Evolutionary conservation across 768 basidiomycete genomes (phyloP).

Genomic region (Boletus rufocinnamomeus): DNA sequence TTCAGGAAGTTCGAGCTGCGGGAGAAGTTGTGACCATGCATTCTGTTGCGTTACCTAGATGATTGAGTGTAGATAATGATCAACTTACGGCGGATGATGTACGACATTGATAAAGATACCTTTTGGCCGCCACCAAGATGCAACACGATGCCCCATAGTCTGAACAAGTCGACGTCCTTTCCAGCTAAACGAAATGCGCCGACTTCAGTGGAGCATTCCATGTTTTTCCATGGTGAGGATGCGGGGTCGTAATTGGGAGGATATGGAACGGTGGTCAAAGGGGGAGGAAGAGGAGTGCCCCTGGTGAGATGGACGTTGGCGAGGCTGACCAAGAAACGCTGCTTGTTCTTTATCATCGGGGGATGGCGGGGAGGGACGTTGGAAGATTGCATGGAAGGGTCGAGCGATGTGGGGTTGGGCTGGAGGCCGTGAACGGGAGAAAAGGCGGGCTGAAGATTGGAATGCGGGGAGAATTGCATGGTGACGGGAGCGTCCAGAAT

Average conservation of each 20-base stretch:
- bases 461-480: conserved; percentile 48
- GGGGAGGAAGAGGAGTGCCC: conserved; percentile 71
- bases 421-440: conserved; percentile 38
- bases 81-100: conserved; percentile 18
- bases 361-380: conserved; percentile 41
- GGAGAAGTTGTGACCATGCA: conserved; percentile 55
- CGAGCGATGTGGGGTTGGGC: conserved; percentile 43
- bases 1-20: conserved; percentile 63
- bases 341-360: conserved; percentile 51
- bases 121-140: conserved; percentile 61
- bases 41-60: conserved; percentile 52
- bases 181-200: conserved; percentile 71
- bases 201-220: conserved; percentile 61
- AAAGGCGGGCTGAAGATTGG: conserved; percentile 49
- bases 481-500: conserved; percentile 40
- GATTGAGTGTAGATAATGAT: conserved; percentile 5
- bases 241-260: conserved; percentile 61
- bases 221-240: conserved; percentile 61
- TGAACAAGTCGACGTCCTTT: conserved; percentile 76
- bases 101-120: conserved; percentile 44
- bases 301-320: conserved; percentile 59
- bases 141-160: conserved; percentile 63
- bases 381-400: conserved; percentile 44
- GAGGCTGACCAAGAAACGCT: conserved; percentile 63
- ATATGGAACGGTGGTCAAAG: conserved; percentile 61